phyloP scores from a whole-genome alignment of 306 rosid species.

The Vigna angularis region DNA sequence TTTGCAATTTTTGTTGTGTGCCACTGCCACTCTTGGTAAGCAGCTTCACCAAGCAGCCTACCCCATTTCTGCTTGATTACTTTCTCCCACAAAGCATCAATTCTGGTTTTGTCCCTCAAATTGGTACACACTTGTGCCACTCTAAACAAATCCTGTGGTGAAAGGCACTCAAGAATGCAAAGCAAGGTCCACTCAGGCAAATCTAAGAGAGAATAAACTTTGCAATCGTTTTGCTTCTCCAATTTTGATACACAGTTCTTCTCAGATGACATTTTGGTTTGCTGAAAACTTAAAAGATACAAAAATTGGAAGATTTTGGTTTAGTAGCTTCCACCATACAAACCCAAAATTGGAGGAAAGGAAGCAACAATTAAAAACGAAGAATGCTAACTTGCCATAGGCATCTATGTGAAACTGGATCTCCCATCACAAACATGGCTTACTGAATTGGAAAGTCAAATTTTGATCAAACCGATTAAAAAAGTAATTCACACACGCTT shows the following conservation, averaged over 20 bases:
- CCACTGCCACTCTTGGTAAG: conserved; percentile 48
- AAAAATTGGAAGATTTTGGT: too few species aligned
- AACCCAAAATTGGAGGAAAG: neutral
- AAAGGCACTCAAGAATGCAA: conserved; percentile 43
- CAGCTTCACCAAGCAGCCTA: conserved; percentile 46
- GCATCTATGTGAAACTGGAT: neutral
- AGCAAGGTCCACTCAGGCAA: conserved; percentile 28
- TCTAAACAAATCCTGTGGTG: conserved; percentile 39
- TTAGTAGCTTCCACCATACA: neutral
- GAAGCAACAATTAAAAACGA: neutral
- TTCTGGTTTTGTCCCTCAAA: conserved; percentile 23
- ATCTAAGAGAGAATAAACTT: conserved; percentile 36
- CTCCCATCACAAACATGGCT: neutral
- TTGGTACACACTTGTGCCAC: conserved; percentile 36
- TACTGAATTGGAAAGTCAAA: neutral
- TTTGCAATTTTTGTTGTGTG: conserved; percentile 13
- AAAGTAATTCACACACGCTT: too few species aligned
- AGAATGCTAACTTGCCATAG: neutral
- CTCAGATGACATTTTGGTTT: conserved; percentile 21
- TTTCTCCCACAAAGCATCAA: conserved; percentile 41
- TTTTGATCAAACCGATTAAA: too few species aligned
- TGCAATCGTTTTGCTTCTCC: conserved; percentile 28
- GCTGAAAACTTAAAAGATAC: neutral
- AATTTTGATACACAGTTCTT: neutral
- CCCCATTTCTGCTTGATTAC: conserved; percentile 36